Evolutionary conservation across 768 basidiomycete genomes (phyloP).

Genomic region (Candolleomyces efflorescens): DNA sequence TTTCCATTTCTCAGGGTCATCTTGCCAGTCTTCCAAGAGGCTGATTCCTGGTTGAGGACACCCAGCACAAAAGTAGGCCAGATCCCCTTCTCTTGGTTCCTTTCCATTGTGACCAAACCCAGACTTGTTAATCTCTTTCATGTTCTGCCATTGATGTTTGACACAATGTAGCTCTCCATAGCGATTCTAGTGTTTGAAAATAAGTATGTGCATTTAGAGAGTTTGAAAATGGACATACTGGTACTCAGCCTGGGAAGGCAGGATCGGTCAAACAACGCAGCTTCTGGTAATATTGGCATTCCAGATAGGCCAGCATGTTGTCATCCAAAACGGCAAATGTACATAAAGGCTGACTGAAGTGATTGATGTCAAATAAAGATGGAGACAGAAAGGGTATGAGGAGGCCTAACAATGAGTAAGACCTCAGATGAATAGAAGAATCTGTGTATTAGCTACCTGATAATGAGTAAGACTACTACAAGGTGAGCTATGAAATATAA

Average conservation of each 20-base stretch:
- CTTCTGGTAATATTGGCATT: conserved; percentile 17
- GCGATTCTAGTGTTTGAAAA: conserved; percentile 1
- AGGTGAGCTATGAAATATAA: too few species aligned
- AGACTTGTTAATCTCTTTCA: conserved; percentile 13
- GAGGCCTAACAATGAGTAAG: too few species aligned
- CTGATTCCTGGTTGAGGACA: conserved; percentile 16
- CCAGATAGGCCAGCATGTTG: conserved; percentile 11
- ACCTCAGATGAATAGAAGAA: too few species aligned
- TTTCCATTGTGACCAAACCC: conserved; percentile 3
- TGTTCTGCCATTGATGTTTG: conserved; percentile 11
- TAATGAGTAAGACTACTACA: too few species aligned
- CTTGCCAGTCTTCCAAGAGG: conserved; percentile 12
- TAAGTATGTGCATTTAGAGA: background rate
- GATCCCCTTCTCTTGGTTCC: conserved; percentile 1
- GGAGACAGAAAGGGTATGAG: too few species aligned
- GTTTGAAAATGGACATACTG: background rate
- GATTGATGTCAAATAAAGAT: too few species aligned
- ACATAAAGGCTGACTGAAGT: conserved; percentile 12
- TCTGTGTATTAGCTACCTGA: too few species aligned
- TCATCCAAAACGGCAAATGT: conserved; percentile 12
- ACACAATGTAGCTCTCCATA: conserved; percentile 14
- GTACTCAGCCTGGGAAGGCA: conserved; percentile 8
- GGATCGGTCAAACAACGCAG: conserved; percentile 13
- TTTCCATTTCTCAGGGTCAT: background rate
- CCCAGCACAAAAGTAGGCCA: conserved; percentile 15